phyloP scores from a whole-genome alignment of 306 rosid species.

The Vachellia pachyceras region DNA sequence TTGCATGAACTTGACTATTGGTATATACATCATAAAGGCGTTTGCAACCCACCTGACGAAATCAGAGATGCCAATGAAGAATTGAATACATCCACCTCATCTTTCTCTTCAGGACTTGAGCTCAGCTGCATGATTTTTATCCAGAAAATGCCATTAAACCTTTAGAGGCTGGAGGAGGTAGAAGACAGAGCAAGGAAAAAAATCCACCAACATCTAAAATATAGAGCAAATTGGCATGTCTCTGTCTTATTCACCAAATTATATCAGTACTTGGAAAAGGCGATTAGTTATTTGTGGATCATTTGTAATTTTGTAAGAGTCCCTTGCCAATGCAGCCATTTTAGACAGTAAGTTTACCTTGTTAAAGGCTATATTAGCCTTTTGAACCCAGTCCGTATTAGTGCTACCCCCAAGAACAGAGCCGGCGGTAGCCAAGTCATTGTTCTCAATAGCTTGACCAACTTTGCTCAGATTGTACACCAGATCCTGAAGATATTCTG shows the following conservation, averaged over 20 bases:
- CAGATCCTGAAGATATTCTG: slow-evolving; percentile 84
- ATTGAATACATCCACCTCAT: slow-evolving; percentile 60
- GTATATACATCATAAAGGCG: neutral
- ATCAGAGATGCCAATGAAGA: slow-evolving; percentile 72
- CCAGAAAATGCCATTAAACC: no score
- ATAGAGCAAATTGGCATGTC: no score
- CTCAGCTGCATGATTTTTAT: slow-evolving; percentile 33
- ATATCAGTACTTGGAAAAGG: no score
- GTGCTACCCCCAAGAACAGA: no score
- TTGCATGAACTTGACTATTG: slow-evolving; percentile 20
- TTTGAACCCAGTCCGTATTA: no score
- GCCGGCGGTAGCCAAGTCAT: no score
- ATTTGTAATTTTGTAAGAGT: neutral
- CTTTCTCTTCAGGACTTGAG: slow-evolving; percentile 77
- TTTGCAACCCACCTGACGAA: slow-evolving; percentile 57
- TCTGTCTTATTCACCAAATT: no score
- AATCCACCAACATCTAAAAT: no score
- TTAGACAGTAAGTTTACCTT: slow-evolving; percentile 46
- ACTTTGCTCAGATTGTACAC: slow-evolving; percentile 85
- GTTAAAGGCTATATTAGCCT: no score
- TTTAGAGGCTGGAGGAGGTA: no score
- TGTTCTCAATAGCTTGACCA: no score
- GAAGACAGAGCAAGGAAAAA: no score
- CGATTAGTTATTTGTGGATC: neutral
- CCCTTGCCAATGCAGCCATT: slow-evolving; percentile 11